Evolutionary conservation across 2,329 filamentous ascomycete genomes (phyloP).

Genomic region (Akanthomyces dipterigenus): DNA sequence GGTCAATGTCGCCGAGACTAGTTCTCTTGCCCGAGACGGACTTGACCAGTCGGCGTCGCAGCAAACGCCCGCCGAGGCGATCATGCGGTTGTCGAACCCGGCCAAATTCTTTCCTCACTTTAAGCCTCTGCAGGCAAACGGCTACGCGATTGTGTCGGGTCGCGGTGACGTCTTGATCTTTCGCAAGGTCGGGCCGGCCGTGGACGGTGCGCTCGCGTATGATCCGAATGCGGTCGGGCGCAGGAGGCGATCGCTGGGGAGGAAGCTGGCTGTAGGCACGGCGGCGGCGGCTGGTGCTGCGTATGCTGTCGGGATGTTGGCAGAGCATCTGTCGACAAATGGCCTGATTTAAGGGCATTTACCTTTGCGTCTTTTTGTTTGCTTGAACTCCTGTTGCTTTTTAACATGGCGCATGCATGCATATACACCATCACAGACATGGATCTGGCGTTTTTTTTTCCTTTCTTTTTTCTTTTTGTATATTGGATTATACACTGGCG

Average conservation of each 20-base stretch:
- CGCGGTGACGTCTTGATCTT: slow-evolving; percentile 59
- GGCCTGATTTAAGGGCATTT: neutral
- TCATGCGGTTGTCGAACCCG: slow-evolving; percentile 55
- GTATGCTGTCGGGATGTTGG: slow-evolving; percentile 53
- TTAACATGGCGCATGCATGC: slow-evolving; percentile 6
- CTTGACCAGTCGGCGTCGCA: slow-evolving; percentile 30
- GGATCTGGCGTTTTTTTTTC: slow-evolving; percentile 5
- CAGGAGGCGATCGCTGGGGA: slow-evolving; percentile 36
- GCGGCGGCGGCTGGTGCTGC: slow-evolving; percentile 47
- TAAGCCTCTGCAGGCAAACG: slow-evolving; percentile 48
- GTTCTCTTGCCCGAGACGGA: slow-evolving; percentile 42
- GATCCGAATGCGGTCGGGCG: slow-evolving; percentile 10
- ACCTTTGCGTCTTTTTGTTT: neutral
- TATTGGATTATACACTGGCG: neutral
- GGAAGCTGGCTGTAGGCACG: slow-evolving; percentile 46
- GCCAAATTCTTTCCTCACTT: slow-evolving; percentile 61
- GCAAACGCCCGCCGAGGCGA: slow-evolving; percentile 49
- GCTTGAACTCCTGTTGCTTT: neutral
- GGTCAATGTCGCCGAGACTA: slow-evolving; percentile 54
- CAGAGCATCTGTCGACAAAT: slow-evolving; percentile 46
- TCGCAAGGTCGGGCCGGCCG: slow-evolving; percentile 43
- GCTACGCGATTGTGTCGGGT: slow-evolving; percentile 61
- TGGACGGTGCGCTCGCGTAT: slow-evolving; percentile 11
- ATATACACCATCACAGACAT: neutral
- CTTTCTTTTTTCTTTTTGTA: neutral